A percentile compares a stretch with the other conserved stretches of the same genome.
These are phyloP conservation scores for Diplodia scrobiculata DNA, from an alignment of 2,329 filamentous ascomycete species.

Conservation along the genomic window DNA sequence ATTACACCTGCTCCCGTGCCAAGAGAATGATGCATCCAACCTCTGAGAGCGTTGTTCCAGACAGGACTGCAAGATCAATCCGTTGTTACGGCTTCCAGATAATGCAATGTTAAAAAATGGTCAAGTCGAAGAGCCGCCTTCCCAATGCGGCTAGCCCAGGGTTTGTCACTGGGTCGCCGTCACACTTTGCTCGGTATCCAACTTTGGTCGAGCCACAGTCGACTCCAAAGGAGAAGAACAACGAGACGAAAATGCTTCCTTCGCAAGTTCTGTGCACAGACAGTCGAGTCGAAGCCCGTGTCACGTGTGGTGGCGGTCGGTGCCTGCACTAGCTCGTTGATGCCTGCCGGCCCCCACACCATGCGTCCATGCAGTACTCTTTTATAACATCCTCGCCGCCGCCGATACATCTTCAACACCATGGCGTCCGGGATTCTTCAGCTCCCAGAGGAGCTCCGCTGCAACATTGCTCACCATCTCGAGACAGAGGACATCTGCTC, in stretches of 20 bases:
- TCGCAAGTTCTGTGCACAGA: not conserved
- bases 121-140: no score
- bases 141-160: not conserved
- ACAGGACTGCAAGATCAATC: no score
- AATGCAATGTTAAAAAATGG: no score
- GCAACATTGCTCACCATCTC: not conserved
- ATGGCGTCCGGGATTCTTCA: not conserved
- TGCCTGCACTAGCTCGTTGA: not conserved
- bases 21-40: no score
- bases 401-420: not conserved
- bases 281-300: not conserved
- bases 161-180: no score
- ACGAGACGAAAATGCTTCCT: not conserved
- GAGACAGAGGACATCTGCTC: not conserved
- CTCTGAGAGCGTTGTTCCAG: no score
- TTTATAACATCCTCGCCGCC: not conserved
- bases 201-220: no score
- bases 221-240: no score
- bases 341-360: not conserved
- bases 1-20: no score
- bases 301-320: constrained; percentile 2
- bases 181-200: no score
- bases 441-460: constrained; percentile 10
- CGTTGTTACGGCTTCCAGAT: no score
- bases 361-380: no score